Evolutionary conservation across 768 basidiomycete species (phyloP).

Genomic region (Cyclocybe cylindracea): DNA sequence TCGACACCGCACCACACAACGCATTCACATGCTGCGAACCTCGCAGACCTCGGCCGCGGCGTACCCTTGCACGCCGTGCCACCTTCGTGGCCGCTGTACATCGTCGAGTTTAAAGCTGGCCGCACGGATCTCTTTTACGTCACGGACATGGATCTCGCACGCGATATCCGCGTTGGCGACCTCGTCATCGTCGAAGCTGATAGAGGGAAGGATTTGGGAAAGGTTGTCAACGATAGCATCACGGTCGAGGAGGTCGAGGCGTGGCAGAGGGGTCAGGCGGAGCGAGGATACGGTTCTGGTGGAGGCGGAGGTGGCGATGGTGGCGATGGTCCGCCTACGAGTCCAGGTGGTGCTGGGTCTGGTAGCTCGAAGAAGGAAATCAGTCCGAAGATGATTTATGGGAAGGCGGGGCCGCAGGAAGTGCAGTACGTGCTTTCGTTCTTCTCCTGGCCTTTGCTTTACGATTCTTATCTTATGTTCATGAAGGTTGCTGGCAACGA

Average conservation of each 20-base stretch:
- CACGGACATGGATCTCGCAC: slow-evolving; percentile 48
- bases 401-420: slow-evolving; percentile 82
- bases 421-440: slow-evolving; percentile 52
- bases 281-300: slow-evolving; percentile 42
- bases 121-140: slow-evolving; percentile 94
- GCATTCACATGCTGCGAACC: slow-evolving; percentile 14
- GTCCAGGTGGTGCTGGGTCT: slow-evolving; percentile 44
- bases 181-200: slow-evolving; percentile 97
- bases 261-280: slow-evolving; percentile 81
- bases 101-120: slow-evolving; percentile 97
- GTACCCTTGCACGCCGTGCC: slow-evolving; percentile 86
- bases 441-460: neutral
- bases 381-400: slow-evolving; percentile 95
- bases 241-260: slow-evolving; percentile 88
- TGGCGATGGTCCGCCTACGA: slow-evolving; percentile 46
- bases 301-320: slow-evolving; percentile 30
- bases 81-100: slow-evolving; percentile 85
- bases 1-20: slow-evolving; percentile 19
- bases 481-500: slow-evolving; percentile 69
- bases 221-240: slow-evolving; percentile 88
- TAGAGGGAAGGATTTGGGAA: slow-evolving; percentile 90
- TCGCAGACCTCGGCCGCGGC: slow-evolving; percentile 81
- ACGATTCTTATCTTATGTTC: slow-evolving; percentile 11
- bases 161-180: slow-evolving; percentile 78
- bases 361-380: slow-evolving; percentile 77